Evolutionary conservation across 441 rosid genomes (phyloP).

Genomic region (Pelargonium cotyledonis): DNA sequence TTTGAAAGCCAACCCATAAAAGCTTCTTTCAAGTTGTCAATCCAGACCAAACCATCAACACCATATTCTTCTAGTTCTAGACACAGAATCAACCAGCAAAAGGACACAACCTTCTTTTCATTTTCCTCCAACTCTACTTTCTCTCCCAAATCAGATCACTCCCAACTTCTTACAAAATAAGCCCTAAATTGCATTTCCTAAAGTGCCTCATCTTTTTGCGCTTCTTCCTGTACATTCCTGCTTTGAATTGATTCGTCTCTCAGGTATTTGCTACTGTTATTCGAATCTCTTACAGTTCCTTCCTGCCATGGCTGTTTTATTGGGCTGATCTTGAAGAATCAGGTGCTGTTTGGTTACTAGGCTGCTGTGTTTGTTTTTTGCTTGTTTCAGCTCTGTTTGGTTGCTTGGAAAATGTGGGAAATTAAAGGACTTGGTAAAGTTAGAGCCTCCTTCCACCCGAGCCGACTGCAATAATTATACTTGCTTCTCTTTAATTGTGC

Average conservation of each 20-base stretch:
- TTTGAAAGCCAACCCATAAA: background rate
- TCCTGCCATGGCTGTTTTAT: background rate
- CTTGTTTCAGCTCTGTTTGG: background rate
- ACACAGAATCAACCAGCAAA: background rate
- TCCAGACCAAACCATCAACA: background rate
- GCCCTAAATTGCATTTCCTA: background rate
- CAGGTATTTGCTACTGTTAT: background rate
- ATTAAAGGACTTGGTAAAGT: background rate
- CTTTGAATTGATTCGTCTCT: background rate
- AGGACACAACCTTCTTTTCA: background rate
- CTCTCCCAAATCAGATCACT: background rate
- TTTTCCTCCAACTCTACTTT: background rate
- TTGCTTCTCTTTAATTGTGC: background rate
- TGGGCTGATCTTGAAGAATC: background rate
- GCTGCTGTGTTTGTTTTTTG: background rate
- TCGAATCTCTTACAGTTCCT: background rate
- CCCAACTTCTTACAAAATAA: background rate
- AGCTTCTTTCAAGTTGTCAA: background rate
- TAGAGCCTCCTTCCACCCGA: background rate
- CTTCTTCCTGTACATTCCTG: background rate
- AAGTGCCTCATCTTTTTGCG: background rate
- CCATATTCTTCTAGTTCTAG: conserved; percentile 1
- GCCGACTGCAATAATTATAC: background rate
- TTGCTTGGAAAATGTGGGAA: background rate
- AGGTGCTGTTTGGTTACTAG: background rate